phyloP scores from a whole-genome alignment of 2,329 filamentous ascomycete genomes.

The Meredithiella fracta region DNA sequence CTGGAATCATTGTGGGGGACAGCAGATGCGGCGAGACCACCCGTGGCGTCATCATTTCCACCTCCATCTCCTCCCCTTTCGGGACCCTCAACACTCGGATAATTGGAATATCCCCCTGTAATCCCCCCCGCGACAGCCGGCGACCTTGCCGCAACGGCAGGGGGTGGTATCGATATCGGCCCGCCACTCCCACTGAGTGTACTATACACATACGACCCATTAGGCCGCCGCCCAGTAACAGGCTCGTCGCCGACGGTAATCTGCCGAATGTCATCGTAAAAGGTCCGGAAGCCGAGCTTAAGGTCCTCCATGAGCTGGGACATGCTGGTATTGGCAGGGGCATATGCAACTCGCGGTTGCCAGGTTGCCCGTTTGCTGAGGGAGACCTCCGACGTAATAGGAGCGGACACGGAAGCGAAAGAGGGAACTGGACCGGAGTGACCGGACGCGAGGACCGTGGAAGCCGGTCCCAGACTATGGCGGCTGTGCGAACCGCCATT shows the following conservation, averaged over 20 bases:
- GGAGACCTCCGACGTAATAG: neutral
- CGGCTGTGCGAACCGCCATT: slow-evolving; percentile 5
- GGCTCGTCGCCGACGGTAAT: slow-evolving; percentile 92
- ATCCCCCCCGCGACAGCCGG: slow-evolving; percentile 6
- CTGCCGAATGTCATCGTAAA: slow-evolving; percentile 87
- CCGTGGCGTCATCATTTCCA: slow-evolving; percentile 18
- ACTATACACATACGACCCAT: slow-evolving; percentile 14
- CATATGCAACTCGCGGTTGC: slow-evolving; percentile 33
- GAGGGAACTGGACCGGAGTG: neutral
- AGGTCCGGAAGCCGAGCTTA: slow-evolving; percentile 78
- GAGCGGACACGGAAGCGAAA: slow-evolving; percentile 15
- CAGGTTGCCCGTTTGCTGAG: slow-evolving; percentile 42
- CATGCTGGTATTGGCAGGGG: slow-evolving; percentile 24
- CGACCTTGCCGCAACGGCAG: slow-evolving; percentile 7
- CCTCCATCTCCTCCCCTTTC: slow-evolving; percentile 26
- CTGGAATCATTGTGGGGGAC: slow-evolving; percentile 9
- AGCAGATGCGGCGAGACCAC: slow-evolving; percentile 14
- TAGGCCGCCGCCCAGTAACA: slow-evolving; percentile 34
- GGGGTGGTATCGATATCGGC: neutral
- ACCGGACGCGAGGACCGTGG: neutral
- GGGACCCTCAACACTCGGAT: slow-evolving; percentile 31
- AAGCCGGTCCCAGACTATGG: neutral
- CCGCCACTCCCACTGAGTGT: neutral
- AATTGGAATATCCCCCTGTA: slow-evolving; percentile 17
- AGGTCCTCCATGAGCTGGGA: slow-evolving; percentile 83